Evolutionary conservation across 768 basidiomycete genomes (phyloP).

Genomic region (Hydnum rufescens): DNA sequence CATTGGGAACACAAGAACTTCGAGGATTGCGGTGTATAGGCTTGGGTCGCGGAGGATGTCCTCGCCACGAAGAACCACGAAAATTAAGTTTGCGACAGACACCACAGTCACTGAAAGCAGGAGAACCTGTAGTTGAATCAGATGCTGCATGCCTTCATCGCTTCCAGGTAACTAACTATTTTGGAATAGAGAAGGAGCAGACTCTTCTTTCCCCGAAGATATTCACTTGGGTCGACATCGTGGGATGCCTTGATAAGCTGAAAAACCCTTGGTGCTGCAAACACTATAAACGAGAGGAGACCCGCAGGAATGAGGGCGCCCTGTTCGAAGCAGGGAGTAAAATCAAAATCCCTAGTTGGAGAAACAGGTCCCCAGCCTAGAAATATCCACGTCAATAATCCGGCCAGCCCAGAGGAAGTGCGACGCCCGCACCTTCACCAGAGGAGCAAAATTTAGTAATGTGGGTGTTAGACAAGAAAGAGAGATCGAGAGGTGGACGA

Average conservation of each 20-base stretch:
- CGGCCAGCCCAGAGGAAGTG: no score
- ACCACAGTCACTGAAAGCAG: neutral
- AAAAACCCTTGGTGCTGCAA: slow-evolving; percentile 23
- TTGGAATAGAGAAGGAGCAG: neutral
- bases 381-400: no score
- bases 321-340: slow-evolving; percentile 69
- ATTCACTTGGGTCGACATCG: neutral
- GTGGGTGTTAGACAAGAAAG: no score
- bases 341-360: slow-evolving; percentile 40
- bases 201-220: neutral
- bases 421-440: no score
- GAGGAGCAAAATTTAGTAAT: no score
- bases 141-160: neutral
- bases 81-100: neutral
- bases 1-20: slow-evolving; percentile 23
- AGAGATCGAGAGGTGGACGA: no score
- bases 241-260: slow-evolving; percentile 16
- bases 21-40: neutral
- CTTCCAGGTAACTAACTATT: neutral
- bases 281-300: slow-evolving; percentile 27
- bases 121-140: neutral
- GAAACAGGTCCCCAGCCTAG: slow-evolving; percentile 52
- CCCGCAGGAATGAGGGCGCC: slow-evolving; percentile 39
- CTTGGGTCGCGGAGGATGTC: neutral
- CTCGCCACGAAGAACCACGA: neutral